Evolutionary conservation across 192 early-diverging fungal species (phyloP).

Genomic region (Coemansia sp.): DNA sequence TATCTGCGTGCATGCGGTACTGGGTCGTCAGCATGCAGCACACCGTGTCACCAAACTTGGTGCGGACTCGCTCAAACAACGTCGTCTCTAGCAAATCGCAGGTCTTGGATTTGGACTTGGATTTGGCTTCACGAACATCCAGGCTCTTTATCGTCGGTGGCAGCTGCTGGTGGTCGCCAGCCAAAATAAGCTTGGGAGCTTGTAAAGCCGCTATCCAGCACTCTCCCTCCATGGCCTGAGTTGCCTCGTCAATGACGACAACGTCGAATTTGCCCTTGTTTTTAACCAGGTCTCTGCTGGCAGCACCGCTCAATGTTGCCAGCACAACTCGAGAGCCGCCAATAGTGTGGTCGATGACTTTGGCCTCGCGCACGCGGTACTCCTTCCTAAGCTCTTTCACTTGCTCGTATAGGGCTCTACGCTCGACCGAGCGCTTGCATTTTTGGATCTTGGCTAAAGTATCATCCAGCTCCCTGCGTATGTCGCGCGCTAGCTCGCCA

Average conservation of each 20-base stretch:
- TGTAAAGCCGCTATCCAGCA: slow-evolving; percentile 85
- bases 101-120: background rate
- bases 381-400: slow-evolving; percentile 70
- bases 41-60: slow-evolving; percentile 55
- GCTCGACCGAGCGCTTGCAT: slow-evolving; percentile 61
- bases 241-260: slow-evolving; percentile 86
- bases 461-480: slow-evolving; percentile 72
- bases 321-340: slow-evolving; percentile 66
- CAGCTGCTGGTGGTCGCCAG: slow-evolving; percentile 87
- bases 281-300: slow-evolving; percentile 21
- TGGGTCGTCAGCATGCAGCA: slow-evolving; percentile 75
- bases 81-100: slow-evolving; percentile 48
- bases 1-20: slow-evolving; percentile 84
- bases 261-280: slow-evolving; percentile 68
- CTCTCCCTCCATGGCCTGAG: slow-evolving; percentile 80
- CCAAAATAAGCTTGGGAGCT: slow-evolving; percentile 71
- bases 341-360: slow-evolving; percentile 61
- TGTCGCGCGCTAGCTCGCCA: slow-evolving; percentile 70
- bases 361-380: slow-evolving; percentile 64
- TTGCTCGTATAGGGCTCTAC: slow-evolving; percentile 59
- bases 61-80: slow-evolving; percentile 77
- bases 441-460: slow-evolving; percentile 61
- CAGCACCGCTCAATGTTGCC: slow-evolving; percentile 75
- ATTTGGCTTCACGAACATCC: background rate
- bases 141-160: slow-evolving; percentile 79